These are phyloP conservation scores for Astrothelium macrocarpum DNA, from an alignment of 495 filamentous ascomycete genomes.

Conservation along the genomic window DNA sequence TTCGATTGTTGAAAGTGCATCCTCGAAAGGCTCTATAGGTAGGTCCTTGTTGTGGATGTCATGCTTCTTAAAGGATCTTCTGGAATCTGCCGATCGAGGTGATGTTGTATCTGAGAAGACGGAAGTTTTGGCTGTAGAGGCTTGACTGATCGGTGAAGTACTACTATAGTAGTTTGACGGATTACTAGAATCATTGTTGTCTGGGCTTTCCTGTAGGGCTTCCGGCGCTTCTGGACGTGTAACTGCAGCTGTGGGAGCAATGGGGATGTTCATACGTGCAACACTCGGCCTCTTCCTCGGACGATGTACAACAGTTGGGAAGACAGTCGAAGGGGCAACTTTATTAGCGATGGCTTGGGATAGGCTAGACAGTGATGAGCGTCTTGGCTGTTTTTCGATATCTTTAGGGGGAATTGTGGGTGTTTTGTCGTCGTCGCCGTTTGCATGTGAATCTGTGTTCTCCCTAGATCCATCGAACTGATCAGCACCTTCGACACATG, in stretches of 20 bases:
- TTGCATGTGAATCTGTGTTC: not conserved
- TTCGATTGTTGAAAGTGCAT: conserved; percentile 33
- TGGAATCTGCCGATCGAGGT: conserved; percentile 17
- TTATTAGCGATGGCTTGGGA: not conserved
- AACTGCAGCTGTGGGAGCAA: not conserved
- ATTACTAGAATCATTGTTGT: not conserved
- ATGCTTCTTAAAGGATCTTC: conserved; percentile 13
- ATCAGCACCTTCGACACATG: not conserved
- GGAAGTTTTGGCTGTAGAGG: conserved; percentile 9
- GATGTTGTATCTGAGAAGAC: conserved; percentile 10
- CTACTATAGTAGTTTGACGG: conserved; percentile 2
- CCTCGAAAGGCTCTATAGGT: conserved; percentile 27
- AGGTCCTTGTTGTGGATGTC: conserved; percentile 17
- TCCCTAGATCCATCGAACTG: conserved; percentile 2
- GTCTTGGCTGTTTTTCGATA: not conserved
- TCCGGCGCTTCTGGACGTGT: no score
- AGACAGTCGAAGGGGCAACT: not conserved
- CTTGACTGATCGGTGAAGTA: not conserved
- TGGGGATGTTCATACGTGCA: not conserved
- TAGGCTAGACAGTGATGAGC: not conserved
- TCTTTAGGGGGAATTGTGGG: not conserved
- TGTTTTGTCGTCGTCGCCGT: not conserved
- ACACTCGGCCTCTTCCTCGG: not conserved
- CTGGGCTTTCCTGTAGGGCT: not conserved
- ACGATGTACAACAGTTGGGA: not conserved